Percentiles rank a stretch among this genome's conserved stretches.
Evolutionary conservation across 1,284 basidiomycete genomes (phyloP).

Genomic region (Ustilago vetiveriae): DNA sequence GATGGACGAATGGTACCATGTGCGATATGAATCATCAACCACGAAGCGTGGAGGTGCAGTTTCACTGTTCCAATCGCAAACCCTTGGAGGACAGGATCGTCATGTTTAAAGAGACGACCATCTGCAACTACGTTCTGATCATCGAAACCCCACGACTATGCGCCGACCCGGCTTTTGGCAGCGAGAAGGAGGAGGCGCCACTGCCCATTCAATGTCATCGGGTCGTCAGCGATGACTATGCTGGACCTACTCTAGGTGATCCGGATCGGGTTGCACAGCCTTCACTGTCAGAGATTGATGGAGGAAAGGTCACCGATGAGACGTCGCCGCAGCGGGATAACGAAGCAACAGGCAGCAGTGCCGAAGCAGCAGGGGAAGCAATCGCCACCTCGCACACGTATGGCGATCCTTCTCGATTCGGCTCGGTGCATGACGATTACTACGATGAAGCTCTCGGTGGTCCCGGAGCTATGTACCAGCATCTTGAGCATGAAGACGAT

Average conservation of each 20-base stretch:
- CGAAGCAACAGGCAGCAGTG: neutral
- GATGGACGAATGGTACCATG: conserved; percentile 58
- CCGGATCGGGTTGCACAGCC: conserved; percentile 10
- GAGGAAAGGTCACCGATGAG: neutral
- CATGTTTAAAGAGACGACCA: conserved; percentile 62
- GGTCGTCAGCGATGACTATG: conserved; percentile 36
- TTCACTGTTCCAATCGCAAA: conserved; percentile 47
- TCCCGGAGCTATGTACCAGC: conserved; percentile 20
- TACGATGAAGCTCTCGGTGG: conserved; percentile 43
- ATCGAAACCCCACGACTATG: conserved; percentile 50
- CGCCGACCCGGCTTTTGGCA: conserved; percentile 36
- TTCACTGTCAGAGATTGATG: conserved; percentile 4
- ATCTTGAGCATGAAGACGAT: conserved; percentile 6
- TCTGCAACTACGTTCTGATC: conserved; percentile 59
- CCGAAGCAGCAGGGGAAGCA: neutral
- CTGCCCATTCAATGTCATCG: conserved; percentile 32
- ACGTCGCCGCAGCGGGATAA: neutral
- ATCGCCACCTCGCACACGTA: conserved; percentile 33
- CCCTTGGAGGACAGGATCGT: conserved; percentile 49
- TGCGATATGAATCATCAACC: conserved; percentile 58
- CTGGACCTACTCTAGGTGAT: conserved; percentile 28
- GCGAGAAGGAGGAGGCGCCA: conserved; percentile 40
- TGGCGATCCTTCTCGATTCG: conserved; percentile 41
- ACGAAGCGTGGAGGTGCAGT: conserved; percentile 57
- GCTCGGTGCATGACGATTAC: conserved; percentile 44